A percentile compares a stretch with the other conserved stretches of the same genome.
Evolutionary conservation across 2,329 filamentous ascomycete species (phyloP).

Genomic region (Biscogniauxia mediterranea): DNA sequence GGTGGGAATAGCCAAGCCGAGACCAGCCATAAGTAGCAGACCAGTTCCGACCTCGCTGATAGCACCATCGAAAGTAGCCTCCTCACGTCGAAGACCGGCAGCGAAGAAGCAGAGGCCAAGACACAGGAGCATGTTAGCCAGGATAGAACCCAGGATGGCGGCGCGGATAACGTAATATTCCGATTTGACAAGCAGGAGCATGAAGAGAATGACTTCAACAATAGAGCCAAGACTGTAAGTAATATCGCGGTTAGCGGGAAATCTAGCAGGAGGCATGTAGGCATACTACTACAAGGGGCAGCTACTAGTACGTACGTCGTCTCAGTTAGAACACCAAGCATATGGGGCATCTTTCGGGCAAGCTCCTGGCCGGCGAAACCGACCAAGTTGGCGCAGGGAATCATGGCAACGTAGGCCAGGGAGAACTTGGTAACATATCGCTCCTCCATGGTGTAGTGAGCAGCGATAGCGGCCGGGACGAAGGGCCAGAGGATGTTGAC

Average conservation of each 20-base stretch:
- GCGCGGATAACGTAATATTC: conserved; percentile 73
- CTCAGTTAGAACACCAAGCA: conserved; percentile 62
- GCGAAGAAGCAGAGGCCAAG: conserved; percentile 78
- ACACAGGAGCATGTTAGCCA: conserved; percentile 80
- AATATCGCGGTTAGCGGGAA: conserved; percentile 6
- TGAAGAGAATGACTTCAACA: conserved; percentile 81
- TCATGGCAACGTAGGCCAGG: conserved; percentile 73
- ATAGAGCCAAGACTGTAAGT: conserved; percentile 62
- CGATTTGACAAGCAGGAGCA: conserved; percentile 60
- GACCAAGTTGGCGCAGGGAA: conserved; percentile 72
- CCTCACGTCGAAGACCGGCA: conserved; percentile 66
- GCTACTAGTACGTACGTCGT: conserved; percentile 43
- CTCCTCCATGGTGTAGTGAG: conserved; percentile 42
- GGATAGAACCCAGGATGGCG: conserved; percentile 78
- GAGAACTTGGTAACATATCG: conserved; percentile 64
- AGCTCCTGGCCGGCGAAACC: conserved; percentile 73
- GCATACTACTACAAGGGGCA: neutral
- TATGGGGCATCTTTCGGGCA: conserved; percentile 72
- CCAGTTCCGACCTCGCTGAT: conserved; percentile 79
- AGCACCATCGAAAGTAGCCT: conserved; percentile 70
- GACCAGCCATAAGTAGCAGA: conserved; percentile 68
- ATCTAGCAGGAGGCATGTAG: conserved; percentile 7
- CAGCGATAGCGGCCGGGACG: conserved; percentile 68
- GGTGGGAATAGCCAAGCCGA: conserved; percentile 51
- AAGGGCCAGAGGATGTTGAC: conserved; percentile 75